Evolutionary conservation across 2,329 filamentous ascomycete species (phyloP).

Genomic region (Aspergillus sp.): DNA sequence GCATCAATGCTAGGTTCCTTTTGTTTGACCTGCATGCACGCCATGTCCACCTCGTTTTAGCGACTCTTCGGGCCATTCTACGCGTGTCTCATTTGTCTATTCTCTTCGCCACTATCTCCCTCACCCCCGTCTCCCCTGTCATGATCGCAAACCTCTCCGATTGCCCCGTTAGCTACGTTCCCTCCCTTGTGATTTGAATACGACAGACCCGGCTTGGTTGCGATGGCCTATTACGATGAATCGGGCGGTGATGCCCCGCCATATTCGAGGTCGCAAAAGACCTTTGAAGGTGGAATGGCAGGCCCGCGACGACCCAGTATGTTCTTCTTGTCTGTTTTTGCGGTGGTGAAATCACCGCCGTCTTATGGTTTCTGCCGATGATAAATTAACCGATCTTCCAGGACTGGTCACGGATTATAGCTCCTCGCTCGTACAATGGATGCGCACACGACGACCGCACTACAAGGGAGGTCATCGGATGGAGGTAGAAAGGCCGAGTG

Average conservation of each 20-base stretch:
- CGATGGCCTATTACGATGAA: conserved; percentile 43
- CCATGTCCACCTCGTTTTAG: conserved; percentile 7
- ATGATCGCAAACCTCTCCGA: conserved; percentile 19
- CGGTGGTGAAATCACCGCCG: neutral
- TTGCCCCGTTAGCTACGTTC: conserved; percentile 13
- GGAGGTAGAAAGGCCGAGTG: conserved; percentile 79
- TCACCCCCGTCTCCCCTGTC: conserved; percentile 9
- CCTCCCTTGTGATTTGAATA: conserved; percentile 3
- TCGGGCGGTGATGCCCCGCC: conserved; percentile 34
- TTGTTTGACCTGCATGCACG: conserved; percentile 3
- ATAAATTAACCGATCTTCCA: conserved; percentile 34
- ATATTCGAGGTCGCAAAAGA: conserved; percentile 30
- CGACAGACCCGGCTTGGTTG: conserved; percentile 11
- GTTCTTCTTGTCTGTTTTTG: conserved; percentile 11
- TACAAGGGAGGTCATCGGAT: conserved; percentile 70
- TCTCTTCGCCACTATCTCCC: neutral
- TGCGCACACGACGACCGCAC: conserved; percentile 74
- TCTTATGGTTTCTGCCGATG: neutral
- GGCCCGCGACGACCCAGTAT: conserved; percentile 44
- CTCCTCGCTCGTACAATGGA: conserved; percentile 86
- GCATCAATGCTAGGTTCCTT: neutral
- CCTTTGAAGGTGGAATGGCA: conserved; percentile 33
- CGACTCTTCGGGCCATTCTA: neutral
- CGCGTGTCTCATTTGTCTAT: neutral
- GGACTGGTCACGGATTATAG: conserved; percentile 93